Evolutionary conservation across 1,284 basidiomycete genomes (phyloP).

Genomic region (Leccinum angustisporum): DNA sequence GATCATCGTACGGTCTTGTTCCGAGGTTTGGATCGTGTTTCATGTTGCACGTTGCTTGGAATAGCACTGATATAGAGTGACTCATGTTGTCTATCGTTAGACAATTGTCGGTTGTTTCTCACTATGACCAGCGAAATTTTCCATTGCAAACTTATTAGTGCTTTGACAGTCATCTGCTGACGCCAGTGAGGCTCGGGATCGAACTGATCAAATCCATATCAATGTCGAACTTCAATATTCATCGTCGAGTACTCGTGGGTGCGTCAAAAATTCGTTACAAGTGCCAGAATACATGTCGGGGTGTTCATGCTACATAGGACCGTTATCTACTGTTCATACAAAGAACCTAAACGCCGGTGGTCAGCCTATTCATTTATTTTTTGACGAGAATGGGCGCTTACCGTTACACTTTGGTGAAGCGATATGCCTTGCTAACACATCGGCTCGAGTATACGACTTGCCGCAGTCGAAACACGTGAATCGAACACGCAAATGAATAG

Average conservation of each 20-base stretch:
- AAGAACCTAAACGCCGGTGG: background rate
- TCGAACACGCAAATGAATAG: constrained; percentile 13
- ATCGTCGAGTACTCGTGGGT: background rate
- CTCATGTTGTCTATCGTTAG: background rate
- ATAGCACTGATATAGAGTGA: background rate
- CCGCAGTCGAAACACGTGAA: constrained; percentile 14
- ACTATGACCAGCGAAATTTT: background rate
- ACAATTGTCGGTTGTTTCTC: background rate
- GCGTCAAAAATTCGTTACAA: background rate
- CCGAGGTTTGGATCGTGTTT: background rate
- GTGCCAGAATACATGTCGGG: background rate
- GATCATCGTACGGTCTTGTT: background rate
- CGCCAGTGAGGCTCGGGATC: background rate
- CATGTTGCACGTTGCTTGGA: background rate
- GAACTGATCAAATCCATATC: background rate
- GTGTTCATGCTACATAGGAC: background rate
- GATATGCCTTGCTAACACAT: constrained; percentile 6
- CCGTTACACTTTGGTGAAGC: constrained; percentile 10
- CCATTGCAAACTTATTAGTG: background rate
- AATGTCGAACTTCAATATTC: background rate
- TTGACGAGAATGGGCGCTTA: background rate
- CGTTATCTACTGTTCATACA: background rate
- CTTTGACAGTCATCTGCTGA: background rate
- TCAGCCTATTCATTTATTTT: background rate
- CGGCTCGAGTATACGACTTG: constrained; percentile 6